Evolutionary conservation across 106 monocot species (phyloP), one percentile per base, ranked within the genome.

Genomic region (Apostasia shenzhenica): DNA sequence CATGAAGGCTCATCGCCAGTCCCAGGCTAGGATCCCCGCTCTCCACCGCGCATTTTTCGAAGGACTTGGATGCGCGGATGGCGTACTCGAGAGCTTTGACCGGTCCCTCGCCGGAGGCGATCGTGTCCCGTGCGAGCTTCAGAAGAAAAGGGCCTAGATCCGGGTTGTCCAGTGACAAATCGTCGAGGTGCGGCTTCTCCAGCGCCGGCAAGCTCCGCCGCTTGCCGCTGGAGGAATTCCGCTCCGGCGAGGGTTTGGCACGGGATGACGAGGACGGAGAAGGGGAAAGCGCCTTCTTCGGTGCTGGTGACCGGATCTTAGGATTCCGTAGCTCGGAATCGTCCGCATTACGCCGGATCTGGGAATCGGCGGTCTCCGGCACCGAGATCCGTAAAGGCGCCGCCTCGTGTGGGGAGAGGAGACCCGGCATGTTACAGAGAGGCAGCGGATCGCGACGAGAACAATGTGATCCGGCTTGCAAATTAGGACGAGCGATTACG

Each of bases 121-220:
- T 92, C 59, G 91, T 82, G 78, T 86, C 84, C 48, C 95, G 73
- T 11, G 95, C 92, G 55, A 80, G 70, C 76, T 92, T 97, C 39
- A 97, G 82, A 4, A 97, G 79, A 82, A 97, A 92, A 4, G 92
- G 95, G 2, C 92, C 92, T 55, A 97, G 86, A 85, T 97, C 95
- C 59, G 89, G 92, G 70, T 97, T 97, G 58, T 92, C 89, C 45
- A 97, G 81, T 45, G 84, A 78, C 14, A 84, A 51, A 26, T 83
- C 81, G 41, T 85, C 81, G 48, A 50, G 43, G 48, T 38, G 4
- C n/a, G 61, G 71, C 48, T 39, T 13, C 3, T 56, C 63, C 59
- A 54, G 12, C 47, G 54, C 48, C 41, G 44, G 50, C 8, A 60
- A 45, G 9, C 39, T 46, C 45, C 72, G 43, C 42, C 66, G 63